These are phyloP conservation scores for Corylus americana DNA, from an alignment of 306 rosid genomes.

Conservation along the genomic window DNA sequence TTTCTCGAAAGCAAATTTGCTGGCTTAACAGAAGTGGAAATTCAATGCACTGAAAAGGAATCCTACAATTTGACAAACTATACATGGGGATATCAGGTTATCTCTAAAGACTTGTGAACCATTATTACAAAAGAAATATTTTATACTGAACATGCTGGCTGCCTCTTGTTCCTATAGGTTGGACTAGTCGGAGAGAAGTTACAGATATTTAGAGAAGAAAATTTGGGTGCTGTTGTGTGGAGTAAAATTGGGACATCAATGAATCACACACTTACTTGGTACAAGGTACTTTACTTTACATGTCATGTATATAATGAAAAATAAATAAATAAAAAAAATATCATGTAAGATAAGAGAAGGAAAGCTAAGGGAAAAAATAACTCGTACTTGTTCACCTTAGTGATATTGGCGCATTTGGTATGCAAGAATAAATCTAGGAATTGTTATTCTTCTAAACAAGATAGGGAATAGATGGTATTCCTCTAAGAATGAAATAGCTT, in stretches of 20 bases:
- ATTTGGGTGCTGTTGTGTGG: slow-evolving; percentile 42
- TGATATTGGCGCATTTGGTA: too few relatives aligned
- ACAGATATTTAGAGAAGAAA: slow-evolving; percentile 45
- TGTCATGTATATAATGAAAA: background rate
- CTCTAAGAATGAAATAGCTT: too few relatives aligned
- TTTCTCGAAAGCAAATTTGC: slow-evolving; percentile 64
- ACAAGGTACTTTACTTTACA: slow-evolving; percentile 41
- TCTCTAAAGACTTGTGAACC: background rate
- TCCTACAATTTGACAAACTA: slow-evolving; percentile 46
- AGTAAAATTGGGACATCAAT: slow-evolving; percentile 21
- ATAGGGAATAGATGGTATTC: too few relatives aligned
- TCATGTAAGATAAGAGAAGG: too few relatives aligned
- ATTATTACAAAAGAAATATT: background rate
- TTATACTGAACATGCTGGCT: background rate
- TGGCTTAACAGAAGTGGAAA: slow-evolving; percentile 55
- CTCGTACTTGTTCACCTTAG: too few relatives aligned
- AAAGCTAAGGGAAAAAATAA: too few relatives aligned
- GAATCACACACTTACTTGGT: slow-evolving; percentile 56
- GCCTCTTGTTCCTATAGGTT: slow-evolving; percentile 29
- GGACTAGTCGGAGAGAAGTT: slow-evolving; percentile 60
- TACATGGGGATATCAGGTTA: slow-evolving; percentile 70
- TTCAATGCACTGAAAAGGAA: slow-evolving; percentile 44
- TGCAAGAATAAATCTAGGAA: too few relatives aligned
- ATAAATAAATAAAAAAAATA: too few relatives aligned
- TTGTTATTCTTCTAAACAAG: too few relatives aligned